These are phyloP conservation scores for Fusarium sp. DNA, from an alignment of 2,329 filamentous ascomycete genomes.

Conservation along the genomic window DNA sequence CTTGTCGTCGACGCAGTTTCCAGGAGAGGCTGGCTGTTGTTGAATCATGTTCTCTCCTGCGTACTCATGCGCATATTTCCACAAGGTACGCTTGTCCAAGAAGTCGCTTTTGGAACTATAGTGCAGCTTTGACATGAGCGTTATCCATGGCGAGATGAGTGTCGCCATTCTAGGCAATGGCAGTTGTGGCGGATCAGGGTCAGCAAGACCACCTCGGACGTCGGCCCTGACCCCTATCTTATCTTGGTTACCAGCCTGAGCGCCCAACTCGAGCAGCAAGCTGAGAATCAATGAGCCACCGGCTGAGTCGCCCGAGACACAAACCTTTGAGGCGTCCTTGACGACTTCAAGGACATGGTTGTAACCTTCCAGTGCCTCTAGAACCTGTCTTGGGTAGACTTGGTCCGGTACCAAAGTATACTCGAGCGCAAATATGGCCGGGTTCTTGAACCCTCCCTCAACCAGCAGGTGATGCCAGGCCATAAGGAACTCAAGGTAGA, in stretches of 20 bases:
- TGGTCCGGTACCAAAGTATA: constrained; percentile 83
- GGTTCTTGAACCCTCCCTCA: constrained; percentile 74
- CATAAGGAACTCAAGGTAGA: constrained; percentile 86
- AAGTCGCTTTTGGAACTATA: constrained; percentile 79
- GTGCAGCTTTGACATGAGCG: constrained; percentile 75
- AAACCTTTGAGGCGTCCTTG: constrained; percentile 69
- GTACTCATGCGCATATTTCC: constrained; percentile 77
- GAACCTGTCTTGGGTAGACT: constrained; percentile 77
- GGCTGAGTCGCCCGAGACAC: constrained; percentile 82
- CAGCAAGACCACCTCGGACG: constrained; percentile 24
- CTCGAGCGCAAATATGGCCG: constrained; percentile 81
- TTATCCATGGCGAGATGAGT: constrained; percentile 85
- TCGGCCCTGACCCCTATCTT: constrained; percentile 26
- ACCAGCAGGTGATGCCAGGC: constrained; percentile 75
- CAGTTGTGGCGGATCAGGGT: constrained; percentile 34
- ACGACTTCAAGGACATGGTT: constrained; percentile 72
- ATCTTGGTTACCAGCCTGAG: constrained; percentile 41
- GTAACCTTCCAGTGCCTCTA: constrained; percentile 77
- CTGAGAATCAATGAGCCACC: constrained; percentile 79
- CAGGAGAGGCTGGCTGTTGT: constrained; percentile 67
- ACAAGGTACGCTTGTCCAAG: constrained; percentile 72
- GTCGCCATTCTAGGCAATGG: constrained; percentile 65
- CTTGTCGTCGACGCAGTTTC: constrained; percentile 71
- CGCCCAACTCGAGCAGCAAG: constrained; percentile 74
- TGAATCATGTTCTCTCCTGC: constrained; percentile 55